phyloP scores from a whole-genome alignment of 192 early-diverging fungal species.

The Hyaloraphidium curvatum region DNA sequence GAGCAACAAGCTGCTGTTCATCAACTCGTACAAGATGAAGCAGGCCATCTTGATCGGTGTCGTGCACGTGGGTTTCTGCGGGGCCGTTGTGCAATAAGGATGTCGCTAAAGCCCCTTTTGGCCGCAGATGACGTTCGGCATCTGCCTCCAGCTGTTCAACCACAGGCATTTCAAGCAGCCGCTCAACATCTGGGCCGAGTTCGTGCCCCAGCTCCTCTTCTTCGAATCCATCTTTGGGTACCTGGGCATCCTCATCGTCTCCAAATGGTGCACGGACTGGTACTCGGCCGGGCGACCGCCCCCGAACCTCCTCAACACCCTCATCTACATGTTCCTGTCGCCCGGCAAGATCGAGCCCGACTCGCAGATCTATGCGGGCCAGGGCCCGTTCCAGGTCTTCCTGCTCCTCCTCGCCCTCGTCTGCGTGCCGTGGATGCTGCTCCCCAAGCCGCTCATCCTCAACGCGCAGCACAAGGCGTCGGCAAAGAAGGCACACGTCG shows the following conservation, averaged over 20 bases:
- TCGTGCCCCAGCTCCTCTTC: conserved; percentile 87
- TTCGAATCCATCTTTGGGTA: conserved; percentile 95
- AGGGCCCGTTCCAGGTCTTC: conserved; percentile 50
- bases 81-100: too few relatives aligned
- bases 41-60: conserved; percentile 91
- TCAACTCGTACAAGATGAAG: conserved; percentile 99
- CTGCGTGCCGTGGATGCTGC: conserved; percentile 96
- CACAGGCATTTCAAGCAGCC: conserved; percentile 70
- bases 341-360: conserved; percentile 57
- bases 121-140: conserved; percentile 96
- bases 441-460: conserved; percentile 75
- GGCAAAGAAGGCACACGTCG: neutral
- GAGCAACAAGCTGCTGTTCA: conserved; percentile 85
- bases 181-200: conserved; percentile 64
- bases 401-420: conserved; percentile 65
- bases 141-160: conserved; percentile 75
- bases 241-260: conserved; percentile 62
- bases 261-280: conserved; percentile 95
- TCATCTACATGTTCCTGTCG: conserved; percentile 98
- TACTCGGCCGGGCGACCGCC: conserved; percentile 37
- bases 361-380: conserved; percentile 62
- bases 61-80: too few relatives aligned
- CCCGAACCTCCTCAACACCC: conserved; percentile 87
- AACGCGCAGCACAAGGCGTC: conserved; percentile 47
- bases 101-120: too few relatives aligned